Evolutionary conservation across 768 basidiomycete genomes (phyloP).

Genomic region (Mrakia frigida): DNA sequence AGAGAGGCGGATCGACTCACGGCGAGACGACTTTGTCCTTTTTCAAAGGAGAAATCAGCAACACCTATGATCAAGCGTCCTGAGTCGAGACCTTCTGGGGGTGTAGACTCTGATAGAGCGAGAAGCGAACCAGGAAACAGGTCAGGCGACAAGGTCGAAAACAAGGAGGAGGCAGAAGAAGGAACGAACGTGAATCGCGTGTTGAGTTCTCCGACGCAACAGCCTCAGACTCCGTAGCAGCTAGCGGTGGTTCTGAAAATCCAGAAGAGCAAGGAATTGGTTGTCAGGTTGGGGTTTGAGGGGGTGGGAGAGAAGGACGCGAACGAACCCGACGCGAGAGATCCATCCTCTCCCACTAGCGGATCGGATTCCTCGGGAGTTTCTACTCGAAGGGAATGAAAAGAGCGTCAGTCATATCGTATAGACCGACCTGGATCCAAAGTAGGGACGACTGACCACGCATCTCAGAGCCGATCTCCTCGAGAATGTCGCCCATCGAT

Average conservation of each 20-base stretch:
- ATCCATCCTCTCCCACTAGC: too few relatives aligned
- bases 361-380: too few relatives aligned
- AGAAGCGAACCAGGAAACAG: neutral
- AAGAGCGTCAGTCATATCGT: too few relatives aligned
- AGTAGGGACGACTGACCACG: neutral
- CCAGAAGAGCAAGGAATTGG: neutral
- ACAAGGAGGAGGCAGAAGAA: neutral
- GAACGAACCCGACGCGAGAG: too few relatives aligned
- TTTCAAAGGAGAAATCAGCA: neutral
- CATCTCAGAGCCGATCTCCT: neutral
- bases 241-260: too few relatives aligned
- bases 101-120: neutral
- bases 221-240: neutral
- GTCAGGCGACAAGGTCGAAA: neutral
- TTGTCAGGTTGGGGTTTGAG: neutral
- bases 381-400: neutral
- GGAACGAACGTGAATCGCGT: neutral
- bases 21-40: too few relatives aligned
- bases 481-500: conserved; percentile 4
- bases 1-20: too few relatives aligned
- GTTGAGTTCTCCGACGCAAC: neutral
- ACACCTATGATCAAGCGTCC: neutral
- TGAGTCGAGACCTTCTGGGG: neutral
- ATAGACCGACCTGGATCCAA: neutral
- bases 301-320: too few relatives aligned